These are phyloP conservation scores for Chlorella ohadii DNA, from an alignment of 139 green algal genomes.

Conservation along the genomic window DNA sequence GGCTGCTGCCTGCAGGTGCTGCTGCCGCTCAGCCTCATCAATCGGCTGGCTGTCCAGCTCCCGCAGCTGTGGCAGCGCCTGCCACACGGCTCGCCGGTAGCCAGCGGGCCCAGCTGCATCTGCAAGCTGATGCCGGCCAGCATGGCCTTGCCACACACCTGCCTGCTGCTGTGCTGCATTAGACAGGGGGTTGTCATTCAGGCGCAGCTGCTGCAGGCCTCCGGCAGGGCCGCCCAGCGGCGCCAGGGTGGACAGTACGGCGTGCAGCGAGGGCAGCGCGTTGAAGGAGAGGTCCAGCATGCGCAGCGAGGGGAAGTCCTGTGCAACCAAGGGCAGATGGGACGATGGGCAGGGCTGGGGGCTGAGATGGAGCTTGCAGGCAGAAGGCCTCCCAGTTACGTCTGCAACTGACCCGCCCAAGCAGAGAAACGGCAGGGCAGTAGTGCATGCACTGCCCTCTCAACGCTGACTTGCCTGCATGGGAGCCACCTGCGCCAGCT, in stretches of 20 bases:
- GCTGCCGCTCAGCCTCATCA: not conserved
- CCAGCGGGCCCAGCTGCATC: too few relatives aligned
- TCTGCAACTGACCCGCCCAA: not conserved
- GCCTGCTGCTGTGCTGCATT: not conserved
- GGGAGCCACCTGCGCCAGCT: not conserved
- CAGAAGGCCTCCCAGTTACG: too few relatives aligned
- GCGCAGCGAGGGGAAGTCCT: slow-evolving; percentile 7
- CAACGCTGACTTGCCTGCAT: not conserved
- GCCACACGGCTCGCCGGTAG: not conserved
- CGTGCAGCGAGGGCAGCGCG: not conserved
- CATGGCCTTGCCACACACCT: not conserved
- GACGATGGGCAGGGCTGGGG: too few relatives aligned
- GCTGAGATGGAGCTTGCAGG: too few relatives aligned
- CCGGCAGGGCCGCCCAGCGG: not conserved
- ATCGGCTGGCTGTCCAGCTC: slow-evolving; percentile 26
- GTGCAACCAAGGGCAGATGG: not conserved
- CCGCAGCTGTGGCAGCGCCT: not conserved
- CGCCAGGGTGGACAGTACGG: not conserved
- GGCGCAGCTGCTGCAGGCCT: not conserved
- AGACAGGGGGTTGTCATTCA: slow-evolving; percentile 18
- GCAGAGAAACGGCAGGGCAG: not conserved
- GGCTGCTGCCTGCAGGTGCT: not conserved
- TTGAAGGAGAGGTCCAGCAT: slow-evolving; percentile 27
- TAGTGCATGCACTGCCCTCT: too few relatives aligned
- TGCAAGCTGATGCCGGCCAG: too few relatives aligned